A percentile compares a stretch with the other conserved stretches of the same genome.
phyloP scores from a whole-genome alignment of 2,329 filamentous ascomycete genomes.

The Arthrobotrys sinensis region DNA sequence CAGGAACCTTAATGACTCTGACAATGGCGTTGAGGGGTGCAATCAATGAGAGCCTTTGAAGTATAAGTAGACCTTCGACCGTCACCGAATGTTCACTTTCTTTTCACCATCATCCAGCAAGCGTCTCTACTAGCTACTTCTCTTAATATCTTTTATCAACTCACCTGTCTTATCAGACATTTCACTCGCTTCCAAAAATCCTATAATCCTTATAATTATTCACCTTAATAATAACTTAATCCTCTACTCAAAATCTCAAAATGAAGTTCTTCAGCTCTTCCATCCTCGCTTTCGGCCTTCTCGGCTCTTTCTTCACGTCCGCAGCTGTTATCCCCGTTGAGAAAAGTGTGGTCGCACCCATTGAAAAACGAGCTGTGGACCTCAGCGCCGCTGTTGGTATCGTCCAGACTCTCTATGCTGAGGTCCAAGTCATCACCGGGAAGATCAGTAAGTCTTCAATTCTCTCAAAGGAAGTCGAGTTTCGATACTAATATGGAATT shows the following conservation, averaged over 20 bases:
- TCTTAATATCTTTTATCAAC: neutral
- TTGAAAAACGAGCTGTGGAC: slow-evolving; percentile 15
- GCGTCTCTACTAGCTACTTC: neutral
- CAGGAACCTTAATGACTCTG: too few relatives aligned
- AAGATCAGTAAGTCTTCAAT: slow-evolving; percentile 24
- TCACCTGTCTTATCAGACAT: slow-evolving; percentile 10
- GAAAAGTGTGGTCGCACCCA: slow-evolving; percentile 4
- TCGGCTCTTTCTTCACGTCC: slow-evolving; percentile 38
- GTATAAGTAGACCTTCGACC: slow-evolving; percentile 38
- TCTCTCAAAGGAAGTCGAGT: neutral
- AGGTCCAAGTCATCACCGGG: slow-evolving; percentile 29
- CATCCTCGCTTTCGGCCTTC: slow-evolving; percentile 38
- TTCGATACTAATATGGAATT: slow-evolving; percentile 4
- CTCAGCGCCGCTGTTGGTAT: slow-evolving; percentile 18
- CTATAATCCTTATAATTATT: slow-evolving; percentile 4
- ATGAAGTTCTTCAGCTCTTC: slow-evolving; percentile 60
- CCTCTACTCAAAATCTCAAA: slow-evolving; percentile 9
- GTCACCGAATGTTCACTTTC: neutral
- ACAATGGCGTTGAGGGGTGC: too few relatives aligned
- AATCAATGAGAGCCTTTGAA: neutral
- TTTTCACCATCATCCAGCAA: slow-evolving; percentile 30
- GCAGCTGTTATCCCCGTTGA: slow-evolving; percentile 24
- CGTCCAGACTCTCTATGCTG: slow-evolving; percentile 2
- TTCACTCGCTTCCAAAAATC: slow-evolving; percentile 26
- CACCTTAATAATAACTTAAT: slow-evolving; percentile 24